Evolutionary conservation across 257 asterid species (phyloP).

Genomic region (Prunella vulgaris): DNA sequence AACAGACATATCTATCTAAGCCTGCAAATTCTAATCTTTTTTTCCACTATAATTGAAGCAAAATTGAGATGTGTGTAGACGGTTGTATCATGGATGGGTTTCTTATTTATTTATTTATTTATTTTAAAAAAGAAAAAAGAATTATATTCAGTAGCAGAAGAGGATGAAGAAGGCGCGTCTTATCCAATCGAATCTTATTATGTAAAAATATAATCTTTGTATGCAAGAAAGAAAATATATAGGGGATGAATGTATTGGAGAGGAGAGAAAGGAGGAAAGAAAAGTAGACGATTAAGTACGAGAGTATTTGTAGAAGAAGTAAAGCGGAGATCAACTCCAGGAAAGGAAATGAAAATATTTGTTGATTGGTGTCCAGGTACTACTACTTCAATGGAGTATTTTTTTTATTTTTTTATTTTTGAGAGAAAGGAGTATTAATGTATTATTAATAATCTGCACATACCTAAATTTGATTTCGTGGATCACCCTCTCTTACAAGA

Average conservation of each 20-base stretch:
- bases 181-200: constrained; percentile 18
- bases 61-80: constrained; percentile 1
- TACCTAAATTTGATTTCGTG: too few species aligned
- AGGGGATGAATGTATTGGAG: constrained; percentile 3
- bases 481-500: too few species aligned
- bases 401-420: too few species aligned
- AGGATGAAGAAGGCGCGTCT: background rate
- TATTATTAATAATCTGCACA: too few species aligned
- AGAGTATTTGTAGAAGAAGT: constrained; percentile 25
- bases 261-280: background rate
- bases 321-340: constrained; percentile 17
- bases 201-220: constrained; percentile 16
- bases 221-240: constrained; percentile 18
- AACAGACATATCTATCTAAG: constrained; percentile 39
- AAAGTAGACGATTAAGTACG: constrained; percentile 7
- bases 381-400: too few species aligned
- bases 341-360: background rate
- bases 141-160: background rate
- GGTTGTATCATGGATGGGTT: background rate
- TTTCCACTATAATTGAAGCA: background rate
- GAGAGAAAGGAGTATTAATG: too few species aligned
- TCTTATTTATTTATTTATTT: background rate
- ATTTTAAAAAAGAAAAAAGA: too few species aligned
- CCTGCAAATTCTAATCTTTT: constrained; percentile 1
- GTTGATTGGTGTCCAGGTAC: too few species aligned